Evolutionary conservation across 2,329 filamentous ascomycete species (phyloP), one percentile per base, ranked within the genome.

Genomic region (Cladophialophora yegresii): DNA sequence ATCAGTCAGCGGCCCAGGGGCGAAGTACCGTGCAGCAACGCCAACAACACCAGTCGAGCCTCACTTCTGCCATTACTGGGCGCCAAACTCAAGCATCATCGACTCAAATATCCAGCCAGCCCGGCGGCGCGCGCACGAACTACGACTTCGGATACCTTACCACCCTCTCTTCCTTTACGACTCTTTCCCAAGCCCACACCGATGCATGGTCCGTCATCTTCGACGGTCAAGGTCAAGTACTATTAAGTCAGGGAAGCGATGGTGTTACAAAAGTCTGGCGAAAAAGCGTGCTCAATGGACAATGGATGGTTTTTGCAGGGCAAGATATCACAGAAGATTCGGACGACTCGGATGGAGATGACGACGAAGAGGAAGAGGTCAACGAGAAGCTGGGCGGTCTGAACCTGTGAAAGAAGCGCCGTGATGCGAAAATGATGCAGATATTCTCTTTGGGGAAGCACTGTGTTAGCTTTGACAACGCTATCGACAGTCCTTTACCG

Each of bases 41-140:
- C 4, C 67, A 67, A 23, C 55, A 66, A 23, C 69, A 65, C 1
- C 71, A 72, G 36, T 71, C 70, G 26, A 69, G 65, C 30, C 67
- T 72, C 16, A 72, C 71, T 43, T 68, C 70, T 22, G 70, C 69
- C 30, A 70, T 71, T 45, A 65, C 64, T 9, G 67, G 68, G 12
- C 68, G 69, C 30, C 58, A 58, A 16, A 8, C 62, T 53, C 13
- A 23, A 40, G 22, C 54, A 13, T 12, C 53, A 12, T 23, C 51
- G 32, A 51, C 51, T 10, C n/a, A 43, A 20, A n/a, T 54, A 30
- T 51, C 40, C 40, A 36, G 13, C 13, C 45, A 61, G 30, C 5
- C 57, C n/a, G 28, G 62, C 57, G 36, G 5, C 1, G 33, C 62
- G 7, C 64, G 64, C 5, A 62, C 67, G 16, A 56, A 53, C 23